Evolutionary conservation across 306 rosid genomes (phyloP), one percentile per base, ranked within the genome.

Genomic region (Pachyrhizus erosus): DNA sequence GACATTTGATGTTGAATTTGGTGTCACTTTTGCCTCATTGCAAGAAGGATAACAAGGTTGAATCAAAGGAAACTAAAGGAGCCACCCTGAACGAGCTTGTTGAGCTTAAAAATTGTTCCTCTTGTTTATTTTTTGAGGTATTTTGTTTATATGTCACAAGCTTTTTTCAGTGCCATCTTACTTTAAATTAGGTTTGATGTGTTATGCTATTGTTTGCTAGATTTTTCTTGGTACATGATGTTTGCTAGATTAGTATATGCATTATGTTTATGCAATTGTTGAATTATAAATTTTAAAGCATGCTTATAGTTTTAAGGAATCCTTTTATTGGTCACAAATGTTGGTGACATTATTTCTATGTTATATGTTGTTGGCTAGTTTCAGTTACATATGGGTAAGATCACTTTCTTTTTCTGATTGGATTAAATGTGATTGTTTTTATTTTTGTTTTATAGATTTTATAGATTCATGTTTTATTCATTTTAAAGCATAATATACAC

Each of bases 31-130:
- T 96, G 85, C 99, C 99, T 18, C 99, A 96, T 49, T 89, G 92
- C 82, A 96, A 96, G 91, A 96, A 91, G 94, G 99, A 96, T 76
- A 96, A 83, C 88, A 96, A 96, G 89, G 94, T 96, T 26, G 99
- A 96, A 84, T 90, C 98, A 1, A 93, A 87, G 87, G 89, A 90
- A 58, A 93, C 91, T 45, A 96, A 96, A 60, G 97, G 98, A 6
- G 91, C 97, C 15, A 91, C 98, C 2, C 75, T 96, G 64, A 96
- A 96, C 2, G 98, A 96, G 86, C 97, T 96, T 57, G 99, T 92
- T 12, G 99, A 96, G 88, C 92, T 96, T 14, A 87, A 82, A 84
- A 86, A 85, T 84, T 91, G 97, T 80, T 92, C 97, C 34, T 93
- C 99, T 34, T 86, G 92, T 79, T 86, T 96, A 42, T 96, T 96